Evolutionary conservation across 2,329 filamentous ascomycete genomes (phyloP).

Genomic region (Fusarium chuoi): DNA sequence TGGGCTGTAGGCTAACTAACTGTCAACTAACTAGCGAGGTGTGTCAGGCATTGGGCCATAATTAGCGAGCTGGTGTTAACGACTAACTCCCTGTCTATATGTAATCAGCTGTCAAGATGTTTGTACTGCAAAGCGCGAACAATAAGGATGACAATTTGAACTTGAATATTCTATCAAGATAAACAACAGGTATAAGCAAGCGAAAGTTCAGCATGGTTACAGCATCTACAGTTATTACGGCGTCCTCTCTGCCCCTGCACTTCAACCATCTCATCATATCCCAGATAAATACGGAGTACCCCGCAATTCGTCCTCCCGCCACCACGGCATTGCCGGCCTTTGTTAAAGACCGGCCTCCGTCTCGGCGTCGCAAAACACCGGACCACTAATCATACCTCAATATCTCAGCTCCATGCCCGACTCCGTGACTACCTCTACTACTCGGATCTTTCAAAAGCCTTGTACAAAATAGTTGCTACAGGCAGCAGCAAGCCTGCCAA

Average conservation of each 20-base stretch:
- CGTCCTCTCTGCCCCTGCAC: too few relatives aligned
- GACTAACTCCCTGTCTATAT: too few relatives aligned
- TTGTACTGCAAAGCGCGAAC: rapidly evolving
- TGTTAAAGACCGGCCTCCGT: neutral
- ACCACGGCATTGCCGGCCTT: neutral
- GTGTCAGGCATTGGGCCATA: too few relatives aligned
- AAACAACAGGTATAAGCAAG: neutral
- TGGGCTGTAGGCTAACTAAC: too few relatives aligned
- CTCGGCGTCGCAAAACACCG: neutral
- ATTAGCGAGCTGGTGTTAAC: too few relatives aligned
- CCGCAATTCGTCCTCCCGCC: too few relatives aligned
- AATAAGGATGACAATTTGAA: too few relatives aligned
- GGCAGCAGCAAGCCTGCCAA: neutral
- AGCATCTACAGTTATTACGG: neutral
- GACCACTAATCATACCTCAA: too few relatives aligned
- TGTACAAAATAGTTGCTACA: neutral
- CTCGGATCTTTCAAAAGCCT: rapidly evolving
- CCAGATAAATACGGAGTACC: too few relatives aligned
- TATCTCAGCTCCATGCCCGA: neutral
- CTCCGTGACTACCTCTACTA: neutral
- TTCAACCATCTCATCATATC: too few relatives aligned
- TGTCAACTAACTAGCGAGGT: too few relatives aligned
- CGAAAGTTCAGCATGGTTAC: neutral
- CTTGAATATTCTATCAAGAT: neutral
- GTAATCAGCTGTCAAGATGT: neutral